Conservation (phyloP, 2,329 filamentous ascomycete genomes). For the Exophiala sp. region DNA sequence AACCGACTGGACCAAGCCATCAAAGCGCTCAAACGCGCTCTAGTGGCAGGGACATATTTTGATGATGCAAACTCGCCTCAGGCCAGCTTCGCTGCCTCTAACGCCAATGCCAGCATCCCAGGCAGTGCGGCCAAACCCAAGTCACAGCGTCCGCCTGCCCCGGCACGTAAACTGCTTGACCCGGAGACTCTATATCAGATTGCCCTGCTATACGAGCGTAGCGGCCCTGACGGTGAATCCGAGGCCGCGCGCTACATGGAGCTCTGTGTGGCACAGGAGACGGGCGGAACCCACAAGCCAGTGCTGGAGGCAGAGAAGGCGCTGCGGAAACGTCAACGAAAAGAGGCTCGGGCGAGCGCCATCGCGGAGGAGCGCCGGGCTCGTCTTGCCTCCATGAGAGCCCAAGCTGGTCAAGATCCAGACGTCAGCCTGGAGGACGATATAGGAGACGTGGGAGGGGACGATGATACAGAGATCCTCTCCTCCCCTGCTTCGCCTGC, state of each 20-base stretch:
- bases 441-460: conserved; percentile 32
- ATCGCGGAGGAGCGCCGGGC: conserved; percentile 15
- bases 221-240: conserved; percentile 63
- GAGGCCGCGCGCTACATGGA: conserved; percentile 89
- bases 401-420: conserved; percentile 8
- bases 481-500: conserved; percentile 16
- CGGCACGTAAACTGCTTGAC: conserved; percentile 59
- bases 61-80: conserved; percentile 50
- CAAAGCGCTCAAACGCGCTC: conserved; percentile 85
- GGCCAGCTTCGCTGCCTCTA: conserved; percentile 26
- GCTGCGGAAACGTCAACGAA: conserved; percentile 15
- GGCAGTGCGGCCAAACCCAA: conserved; percentile 5
- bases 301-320: conserved; percentile 19
- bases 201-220: conserved; percentile 76
- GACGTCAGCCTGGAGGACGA: conserved; percentile 29
- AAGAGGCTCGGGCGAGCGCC: conserved; percentile 14
- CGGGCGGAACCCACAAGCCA: conserved; percentile 51
- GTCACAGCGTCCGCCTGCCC: conserved; percentile 1
- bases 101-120: conserved; percentile 15
- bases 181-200: conserved; percentile 89
- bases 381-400: conserved; percentile 6
- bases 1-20: conserved; percentile 82
- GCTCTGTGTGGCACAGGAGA: conserved; percentile 85
- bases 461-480: conserved; percentile 33
- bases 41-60: conserved; percentile 82